Conservation (phyloP, 75 land plant species). For the Isoetes taiwanensis region DNA sequence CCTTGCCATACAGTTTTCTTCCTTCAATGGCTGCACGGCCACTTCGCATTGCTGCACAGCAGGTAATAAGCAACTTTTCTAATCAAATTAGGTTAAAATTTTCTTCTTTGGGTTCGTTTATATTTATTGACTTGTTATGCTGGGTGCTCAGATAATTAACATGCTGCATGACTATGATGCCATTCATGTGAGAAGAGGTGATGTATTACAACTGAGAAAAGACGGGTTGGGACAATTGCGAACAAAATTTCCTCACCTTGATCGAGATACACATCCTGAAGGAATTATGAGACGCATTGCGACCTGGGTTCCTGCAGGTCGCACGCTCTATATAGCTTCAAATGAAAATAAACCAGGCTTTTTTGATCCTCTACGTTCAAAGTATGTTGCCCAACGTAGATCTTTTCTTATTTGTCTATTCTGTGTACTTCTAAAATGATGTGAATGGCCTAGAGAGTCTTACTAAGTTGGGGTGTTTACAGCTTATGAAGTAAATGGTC, state of each 20-base stretch:
- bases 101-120: neutral
- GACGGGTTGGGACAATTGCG: slow-evolving; percentile 61
- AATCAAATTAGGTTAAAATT: neutral
- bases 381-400: slow-evolving; percentile 25
- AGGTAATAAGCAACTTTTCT: too few species aligned
- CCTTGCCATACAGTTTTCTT: slow-evolving; percentile 70
- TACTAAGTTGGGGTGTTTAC: too few species aligned
- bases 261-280: slow-evolving; percentile 74
- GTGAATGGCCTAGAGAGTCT: too few species aligned
- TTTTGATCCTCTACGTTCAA: slow-evolving; percentile 53
- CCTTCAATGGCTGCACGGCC: slow-evolving; percentile 64
- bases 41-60: slow-evolving; percentile 54
- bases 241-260: slow-evolving; percentile 62
- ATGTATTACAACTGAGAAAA: slow-evolving; percentile 63
- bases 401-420: neutral
- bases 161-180: slow-evolving; percentile 80
- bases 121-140: neutral
- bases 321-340: slow-evolving; percentile 78
- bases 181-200: slow-evolving; percentile 88
- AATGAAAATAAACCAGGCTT: slow-evolving; percentile 71
- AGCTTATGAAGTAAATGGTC: too few species aligned
- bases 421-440: too few species aligned
- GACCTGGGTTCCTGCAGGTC: slow-evolving; percentile 73
- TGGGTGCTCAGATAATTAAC: slow-evolving; percentile 40
- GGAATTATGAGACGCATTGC: slow-evolving; percentile 49